Evolutionary conservation across 805 yeast species (phyloP), one percentile per base, ranked within the genome.

Genomic region (Metschnikowia cerradonensis): DNA sequence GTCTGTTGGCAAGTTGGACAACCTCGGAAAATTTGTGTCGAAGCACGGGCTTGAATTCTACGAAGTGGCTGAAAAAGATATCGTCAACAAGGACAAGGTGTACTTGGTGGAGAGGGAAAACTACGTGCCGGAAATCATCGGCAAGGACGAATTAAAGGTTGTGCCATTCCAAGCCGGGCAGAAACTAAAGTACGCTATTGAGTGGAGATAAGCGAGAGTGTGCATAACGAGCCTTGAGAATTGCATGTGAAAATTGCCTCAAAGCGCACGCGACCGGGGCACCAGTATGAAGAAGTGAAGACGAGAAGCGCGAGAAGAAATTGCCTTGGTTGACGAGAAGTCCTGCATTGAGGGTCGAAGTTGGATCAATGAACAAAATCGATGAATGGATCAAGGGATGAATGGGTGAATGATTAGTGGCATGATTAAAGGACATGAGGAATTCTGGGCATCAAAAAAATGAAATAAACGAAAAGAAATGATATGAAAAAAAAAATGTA

Each of bases 151-250:
- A 13, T 67, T 76, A 31, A 75, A 71, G 3, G 78, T 74, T 13
- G 92, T 90, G 15, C 98, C 97, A 7, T 92, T 92, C 77, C 78
- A 76, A 59, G 90, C 97, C 6, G 96, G 96, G 15, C 82, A 86
- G 48, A 77, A 74, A 50, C 75, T 92, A 45, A 62, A 74, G 32
- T 92, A 95, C 90, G 67, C 81, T 8, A 78, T 82, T 4, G 87
- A 85, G 67, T 91, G 97, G 97, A 67, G 75, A 57, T 60, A 45
- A 34, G 38, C 13, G 20, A 41, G n/a, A 4, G 30, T 17, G 41
- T 47, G 34, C 30, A 32, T 15, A 32, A 6, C n/a, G 13, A 2
- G 19, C 4, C 6, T 13, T 13, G 19, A 13, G 13, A 13, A 14
- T 3, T 19, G 37, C 45, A 41, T 41, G 45, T 31, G 45, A 41